Evolutionary conservation across 1,139 yeast species (phyloP).

Genomic region (Maudiozyma humilis): DNA sequence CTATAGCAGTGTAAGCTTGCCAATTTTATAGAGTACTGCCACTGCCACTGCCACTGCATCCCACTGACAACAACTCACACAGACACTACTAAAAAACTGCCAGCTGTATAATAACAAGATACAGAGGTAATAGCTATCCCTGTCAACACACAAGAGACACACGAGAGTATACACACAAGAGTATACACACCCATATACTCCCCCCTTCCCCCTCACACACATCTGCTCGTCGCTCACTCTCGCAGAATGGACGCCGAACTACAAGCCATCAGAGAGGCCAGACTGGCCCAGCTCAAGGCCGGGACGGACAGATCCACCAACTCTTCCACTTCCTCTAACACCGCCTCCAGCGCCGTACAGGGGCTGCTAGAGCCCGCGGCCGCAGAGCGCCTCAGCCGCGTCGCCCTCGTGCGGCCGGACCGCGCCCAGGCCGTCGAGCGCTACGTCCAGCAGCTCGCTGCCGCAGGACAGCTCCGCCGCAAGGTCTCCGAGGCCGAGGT

Average conservation of each 20-base stretch:
- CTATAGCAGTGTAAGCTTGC: no score
- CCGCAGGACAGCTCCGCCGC: slow-evolving; percentile 65
- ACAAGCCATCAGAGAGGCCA: slow-evolving; percentile 81
- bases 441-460: slow-evolving; percentile 63
- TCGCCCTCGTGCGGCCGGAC: slow-evolving; percentile 82
- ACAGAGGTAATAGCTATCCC: no score
- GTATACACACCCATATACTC: no score
- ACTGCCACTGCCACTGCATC: no score
- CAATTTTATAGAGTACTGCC: no score
- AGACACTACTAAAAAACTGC: no score
- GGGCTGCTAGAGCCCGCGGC: slow-evolving; percentile 66
- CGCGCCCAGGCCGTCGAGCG: slow-evolving; percentile 88
- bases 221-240: no score
- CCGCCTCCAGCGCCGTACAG: slow-evolving; percentile 9
- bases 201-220: no score
- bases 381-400: slow-evolving; percentile 79
- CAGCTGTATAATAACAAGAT: no score
- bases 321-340: slow-evolving; percentile 11
- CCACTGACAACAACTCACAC: no score
- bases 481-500: slow-evolving; percentile 73
- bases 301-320: slow-evolving; percentile 31
- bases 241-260: slow-evolving; percentile 56
- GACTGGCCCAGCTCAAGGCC: slow-evolving; percentile 72
- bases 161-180: no score
- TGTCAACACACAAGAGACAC: no score